Evolutionary conservation across 2,329 filamentous ascomycete genomes (phyloP), one percentile per base, ranked within the genome.

Genomic region (Berkeleyomyces rouxiae): DNA sequence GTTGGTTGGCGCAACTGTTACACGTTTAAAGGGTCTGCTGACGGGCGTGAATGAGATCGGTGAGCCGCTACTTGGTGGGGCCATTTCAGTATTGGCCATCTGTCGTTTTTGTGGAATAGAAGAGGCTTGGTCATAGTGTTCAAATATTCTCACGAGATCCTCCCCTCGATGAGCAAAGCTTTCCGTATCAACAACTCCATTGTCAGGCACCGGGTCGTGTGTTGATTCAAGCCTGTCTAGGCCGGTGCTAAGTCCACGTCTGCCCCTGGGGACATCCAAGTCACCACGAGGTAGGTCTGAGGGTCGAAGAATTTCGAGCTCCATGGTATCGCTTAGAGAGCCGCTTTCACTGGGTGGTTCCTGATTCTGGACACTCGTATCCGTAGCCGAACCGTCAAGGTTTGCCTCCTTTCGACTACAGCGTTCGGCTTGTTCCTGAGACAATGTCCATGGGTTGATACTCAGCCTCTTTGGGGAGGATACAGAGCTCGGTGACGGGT

Each of bases 391-490:
- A 13, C 7, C n/a, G 31, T 31, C 10, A n/a, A 4, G 11, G 31
- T 11, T 3, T 13, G 4, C 13, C 43, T 36, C 13, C 31, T 16
- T 47, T 33, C 31, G 43, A n/a, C 4, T 13, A 39, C 39, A n/a
- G 16, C 43, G 11, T 39, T 47, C n/a, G 16, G 49, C 43, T 37
- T 16, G 58, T 33, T 44, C 13, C 44, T 59, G 58, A 31, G 58
- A 59, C n/a, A 59, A 9, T 7, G 58, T 59, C 58, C 58, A 59
- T 59, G 58, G 58, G 13, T 59, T 59, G 11, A 59, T 13, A 33
- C 5, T 13, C 2, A 43, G 39, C 2, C 39, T 23, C 58, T 16
- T 11, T 16, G 31, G 36, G 36, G 58, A 49, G 5, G 10, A 31
- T 55, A n/a, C 11, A 55, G 49, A n/a, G 43, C 13, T 59, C 9